Evolutionary conservation across 768 basidiomycete genomes (phyloP), one percentile per base, ranked within the genome.

Genomic region (Nevesoporus exiguus): DNA sequence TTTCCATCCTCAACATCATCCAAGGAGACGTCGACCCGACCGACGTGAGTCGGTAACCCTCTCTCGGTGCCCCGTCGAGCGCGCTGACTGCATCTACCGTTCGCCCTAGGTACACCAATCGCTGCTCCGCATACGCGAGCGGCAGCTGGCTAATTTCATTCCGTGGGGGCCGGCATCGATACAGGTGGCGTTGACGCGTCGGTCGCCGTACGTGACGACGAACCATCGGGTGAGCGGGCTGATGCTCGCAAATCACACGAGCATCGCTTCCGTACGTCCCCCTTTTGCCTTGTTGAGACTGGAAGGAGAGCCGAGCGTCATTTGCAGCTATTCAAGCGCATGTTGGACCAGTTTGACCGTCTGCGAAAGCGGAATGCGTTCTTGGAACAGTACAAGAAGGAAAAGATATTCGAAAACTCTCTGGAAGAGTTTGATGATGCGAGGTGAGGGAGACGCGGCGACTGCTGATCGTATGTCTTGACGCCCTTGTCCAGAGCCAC

Each of bases 211-310:
- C 65, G 76, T 97, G 49, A 78, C 84, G 5, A 85, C 90, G 36
- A 90, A 87, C 63, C 94, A 99, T 70, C 88, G 95, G 13, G 95
- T 98, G 52, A 98, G 95, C 68, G 96, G 96, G 0, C 78, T 99
- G 47, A 98, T 99, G 97, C 81, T 99, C 47, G 97, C 95, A 10
- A 99, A 99, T 64, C 97, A 99, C 69, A 99, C 97, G n/a, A 94
- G 93, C 63, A 93, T 99, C 55, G 93, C 93, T 25, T 94, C 93
- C 31, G 91, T 95, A 61, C 37, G 88, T 79, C 1, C 5, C 21
- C 15, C 37, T 39, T 25, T 33, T 10, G 27, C 19, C 17, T 30
- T 4, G 27, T 8, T 8, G 27, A 29, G 27, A n/a, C n/a, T n/a
- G 27, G 25, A 29, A 17, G n/a, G 6, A 15, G 37, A 1, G 49